Evolutionary conservation across 106 monocot species (phyloP), one percentile per base, ranked within the genome.

Genomic region (Apostasia ramifera): DNA sequence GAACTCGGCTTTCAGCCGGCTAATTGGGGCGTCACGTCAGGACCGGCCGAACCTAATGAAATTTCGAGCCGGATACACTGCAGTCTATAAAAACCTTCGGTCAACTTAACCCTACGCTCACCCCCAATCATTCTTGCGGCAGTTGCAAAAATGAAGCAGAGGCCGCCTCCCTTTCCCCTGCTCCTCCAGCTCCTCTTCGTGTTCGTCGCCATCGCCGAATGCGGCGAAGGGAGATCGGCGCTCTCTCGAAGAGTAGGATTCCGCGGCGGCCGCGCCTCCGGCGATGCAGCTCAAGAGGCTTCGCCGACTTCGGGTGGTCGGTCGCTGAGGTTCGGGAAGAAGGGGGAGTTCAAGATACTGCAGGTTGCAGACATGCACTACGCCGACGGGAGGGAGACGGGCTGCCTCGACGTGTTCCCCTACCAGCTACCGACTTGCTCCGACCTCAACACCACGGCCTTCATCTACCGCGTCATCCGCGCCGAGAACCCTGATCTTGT

Each of bases 361-460:
- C 94, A 94, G 81, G 80, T 94, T 6, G 94, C 94, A 11, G 94
- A 94, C 73, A 94, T 94, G 94, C 94, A 94, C 79, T 94, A 85
- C 71, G 94, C 83, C 40, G 57, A 94, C 69, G 94, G 94, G 6
- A 61, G 57, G 71, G 57, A 71, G 37, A 94, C 90, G 52, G 66
- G 15, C 44, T 94, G 94, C 74, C 70, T 72, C 2, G 73, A 94
- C 63, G 87, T 94, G 8, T 70, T 87, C 57, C 78, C 84, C 3
- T 9, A 55, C 41, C 79, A 88, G 81, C 39, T 66, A 12, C 43
- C 71, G 48, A 77, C 68, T 65, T 94, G 94, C 84, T 85, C 94
- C 65, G 94, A 94, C 52, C 87, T 94, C 78, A 94, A 94, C 82
- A 90, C 94, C 75, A 87, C 94, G 44, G 83, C 82, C 56, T 94